Base-by-base conservation (phyloP, 1,284 basidiomycete genomes). In the Cutaneotrichosporon sp. region DNA sequence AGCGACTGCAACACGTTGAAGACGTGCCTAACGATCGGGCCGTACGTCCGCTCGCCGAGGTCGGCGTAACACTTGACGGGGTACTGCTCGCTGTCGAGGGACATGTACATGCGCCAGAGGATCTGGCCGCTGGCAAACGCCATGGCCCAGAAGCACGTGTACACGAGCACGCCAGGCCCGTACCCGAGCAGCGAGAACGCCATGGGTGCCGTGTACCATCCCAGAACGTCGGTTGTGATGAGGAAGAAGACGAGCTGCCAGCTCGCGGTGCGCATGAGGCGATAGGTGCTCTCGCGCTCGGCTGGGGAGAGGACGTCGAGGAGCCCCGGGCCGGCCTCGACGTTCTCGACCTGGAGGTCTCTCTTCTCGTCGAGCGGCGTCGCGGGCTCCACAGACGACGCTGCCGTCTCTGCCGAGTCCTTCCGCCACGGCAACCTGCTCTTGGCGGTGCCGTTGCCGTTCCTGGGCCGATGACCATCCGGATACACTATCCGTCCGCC, bases 171-270 rank as follows among this genome's bases (percentile, higher is more conserved):
- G 13, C 70, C 70, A 3, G 72, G 70, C 0, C 57, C 68, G 31
- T 69, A 64, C 1, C 72, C 73, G 20, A 74, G 63, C 16, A 58
- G 29, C 14, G 63, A 52, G 61, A 76, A 75, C 16, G 73, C 72
- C 59, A 74, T 73, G 0, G 74, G 72, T 0, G 76, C 71, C 46
- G 72, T 72, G 63, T 71, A 74, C 20, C 76, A 76, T 10, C 79
- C 79, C 2, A 77, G 61, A 42, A 79, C 69, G 58, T 70, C 67
- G 7, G 60, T 60, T 18, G 36, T 58, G 49, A 66, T 66, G 29
- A 67, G 60, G 60, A 60, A 67, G 53, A 67, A 62, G 25, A 64
- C 63, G 18, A 64, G 49, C 50, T 67, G 66, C 66, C 66, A 67
- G 31, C 43, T 51, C 4, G 60, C 46, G 5, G 59, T 51, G 14